Evolutionary conservation across 768 basidiomycete species (phyloP).

Genomic region (Hebeloma cylindrosporum): DNA sequence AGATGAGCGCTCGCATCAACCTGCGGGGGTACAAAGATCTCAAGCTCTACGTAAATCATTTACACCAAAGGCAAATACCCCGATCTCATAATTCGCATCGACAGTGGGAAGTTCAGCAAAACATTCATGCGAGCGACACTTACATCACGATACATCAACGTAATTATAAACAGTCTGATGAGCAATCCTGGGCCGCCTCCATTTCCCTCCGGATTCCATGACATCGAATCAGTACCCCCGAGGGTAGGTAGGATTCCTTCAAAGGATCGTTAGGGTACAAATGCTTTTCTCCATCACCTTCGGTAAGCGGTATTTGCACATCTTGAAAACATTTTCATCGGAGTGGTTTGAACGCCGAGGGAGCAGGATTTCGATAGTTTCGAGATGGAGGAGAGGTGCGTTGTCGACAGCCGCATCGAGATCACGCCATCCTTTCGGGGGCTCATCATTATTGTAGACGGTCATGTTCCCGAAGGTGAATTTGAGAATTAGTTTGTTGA

Average conservation of each 20-base stretch:
- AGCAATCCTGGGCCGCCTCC: too few species aligned
- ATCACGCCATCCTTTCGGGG: not conserved
- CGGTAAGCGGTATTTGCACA: not conserved
- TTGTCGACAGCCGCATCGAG: not conserved
- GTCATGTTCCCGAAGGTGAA: not conserved
- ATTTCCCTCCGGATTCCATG: too few species aligned
- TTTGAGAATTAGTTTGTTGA: not conserved
- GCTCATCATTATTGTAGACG: not conserved
- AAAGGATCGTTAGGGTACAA: slow-evolving; percentile 1
- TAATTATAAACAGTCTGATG: too few species aligned
- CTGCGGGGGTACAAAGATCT: too few species aligned
- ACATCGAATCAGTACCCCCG: too few species aligned
- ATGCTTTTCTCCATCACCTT: not conserved
- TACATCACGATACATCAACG: too few species aligned
- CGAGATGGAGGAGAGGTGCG: not conserved
- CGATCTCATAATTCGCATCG: too few species aligned
- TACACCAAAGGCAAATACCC: too few species aligned
- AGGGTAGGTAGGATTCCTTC: not conserved
- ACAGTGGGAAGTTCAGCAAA: too few species aligned
- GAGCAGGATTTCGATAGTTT: not conserved
- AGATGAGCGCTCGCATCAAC: too few species aligned
- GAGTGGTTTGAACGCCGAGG: not conserved
- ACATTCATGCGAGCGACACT: too few species aligned
- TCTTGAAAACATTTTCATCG: not conserved
- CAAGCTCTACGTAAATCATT: too few species aligned